Evolutionary conservation across 176 grass and related monocot genomes (phyloP).

Genomic region (Phragmites australis): DNA sequence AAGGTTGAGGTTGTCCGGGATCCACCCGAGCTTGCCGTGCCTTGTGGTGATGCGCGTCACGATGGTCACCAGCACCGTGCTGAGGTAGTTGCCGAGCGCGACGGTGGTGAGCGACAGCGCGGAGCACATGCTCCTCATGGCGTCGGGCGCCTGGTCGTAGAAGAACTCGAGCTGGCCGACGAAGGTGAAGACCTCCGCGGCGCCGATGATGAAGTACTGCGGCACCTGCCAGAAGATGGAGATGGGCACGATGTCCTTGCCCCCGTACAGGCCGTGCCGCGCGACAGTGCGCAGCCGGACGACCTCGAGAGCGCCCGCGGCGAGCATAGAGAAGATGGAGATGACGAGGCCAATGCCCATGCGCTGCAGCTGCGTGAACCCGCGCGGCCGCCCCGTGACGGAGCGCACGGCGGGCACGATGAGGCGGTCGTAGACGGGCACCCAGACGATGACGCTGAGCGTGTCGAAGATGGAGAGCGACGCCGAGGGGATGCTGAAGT

Average conservation of each 20-base stretch:
- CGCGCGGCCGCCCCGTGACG: constrained; percentile 46
- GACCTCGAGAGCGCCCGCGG: constrained; percentile 67
- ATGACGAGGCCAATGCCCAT: constrained; percentile 91
- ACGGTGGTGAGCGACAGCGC: constrained; percentile 78
- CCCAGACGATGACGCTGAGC: constrained; percentile 79
- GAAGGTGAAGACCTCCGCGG: constrained; percentile 78
- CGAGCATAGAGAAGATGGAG: constrained; percentile 76
- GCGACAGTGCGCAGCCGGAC: constrained; percentile 48
- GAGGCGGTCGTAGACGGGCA: constrained; percentile 70
- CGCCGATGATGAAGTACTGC: constrained; percentile 81
- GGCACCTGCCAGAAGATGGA: constrained; percentile 93
- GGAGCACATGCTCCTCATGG: constrained; percentile 74
- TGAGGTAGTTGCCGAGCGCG: constrained; percentile 71
- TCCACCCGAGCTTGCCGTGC: constrained; percentile 64
- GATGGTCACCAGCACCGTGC: constrained; percentile 77
- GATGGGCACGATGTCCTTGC: constrained; percentile 47
- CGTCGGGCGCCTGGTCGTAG: constrained; percentile 92
- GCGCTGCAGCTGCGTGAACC: constrained; percentile 88
- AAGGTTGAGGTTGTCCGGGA: constrained; percentile 74
- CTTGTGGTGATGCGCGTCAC: constrained; percentile 52
- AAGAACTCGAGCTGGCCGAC: constrained; percentile 88
- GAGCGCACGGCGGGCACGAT: constrained; percentile 57
- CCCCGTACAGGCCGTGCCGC: constrained; percentile 42
- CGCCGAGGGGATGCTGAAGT: constrained; percentile 63
- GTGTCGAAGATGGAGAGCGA: constrained; percentile 81